phyloP scores from a whole-genome alignment of 1,139 yeast genomes.

The Lodderomyces margitis region DNA sequence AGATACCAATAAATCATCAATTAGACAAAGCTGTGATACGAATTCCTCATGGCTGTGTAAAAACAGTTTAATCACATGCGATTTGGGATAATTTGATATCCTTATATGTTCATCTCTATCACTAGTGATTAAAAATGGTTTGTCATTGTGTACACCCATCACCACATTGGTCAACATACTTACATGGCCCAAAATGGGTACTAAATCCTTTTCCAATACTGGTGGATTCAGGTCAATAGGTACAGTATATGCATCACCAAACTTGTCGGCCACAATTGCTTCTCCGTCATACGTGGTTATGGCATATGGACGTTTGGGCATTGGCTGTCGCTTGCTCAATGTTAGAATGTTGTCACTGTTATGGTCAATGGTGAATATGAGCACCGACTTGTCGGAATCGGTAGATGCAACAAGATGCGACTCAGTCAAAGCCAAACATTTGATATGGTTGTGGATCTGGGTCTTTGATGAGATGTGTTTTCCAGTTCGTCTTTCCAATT shows the following conservation, averaged over 20 bases:
- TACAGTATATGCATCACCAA: constrained; percentile 86
- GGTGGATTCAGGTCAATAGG: constrained; percentile 32
- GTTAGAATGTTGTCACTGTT: constrained; percentile 34
- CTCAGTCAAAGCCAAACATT: constrained; percentile 55
- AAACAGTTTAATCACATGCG: constrained; percentile 77
- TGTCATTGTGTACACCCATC: constrained; percentile 34
- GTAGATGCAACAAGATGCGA: constrained; percentile 64
- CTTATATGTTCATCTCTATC: constrained; percentile 97
- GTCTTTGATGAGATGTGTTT: constrained; percentile 34
- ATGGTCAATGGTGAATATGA: constrained; percentile 52
- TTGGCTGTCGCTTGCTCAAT: constrained; percentile 67
- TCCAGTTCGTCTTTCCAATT: constrained; percentile 13
- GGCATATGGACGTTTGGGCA: constrained; percentile 90
- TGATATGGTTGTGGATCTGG: constrained; percentile 59
- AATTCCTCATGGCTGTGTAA: constrained; percentile 86
- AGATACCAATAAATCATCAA: constrained; percentile 53
- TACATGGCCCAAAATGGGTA: constrained; percentile 90
- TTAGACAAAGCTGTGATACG: constrained; percentile 60
- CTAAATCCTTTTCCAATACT: constrained; percentile 38
- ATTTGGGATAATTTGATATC: constrained; percentile 77
- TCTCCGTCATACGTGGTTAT: constrained; percentile 50
- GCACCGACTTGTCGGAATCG: constrained; percentile 79
- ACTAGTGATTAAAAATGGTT: constrained; percentile 66
- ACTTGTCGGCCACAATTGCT: constrained; percentile 86
- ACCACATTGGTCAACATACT: constrained; percentile 84